phyloP scores from a whole-genome alignment of 228 moss, liverwort and hornwort genomes.

The Sphagnum magellanicum region DNA sequence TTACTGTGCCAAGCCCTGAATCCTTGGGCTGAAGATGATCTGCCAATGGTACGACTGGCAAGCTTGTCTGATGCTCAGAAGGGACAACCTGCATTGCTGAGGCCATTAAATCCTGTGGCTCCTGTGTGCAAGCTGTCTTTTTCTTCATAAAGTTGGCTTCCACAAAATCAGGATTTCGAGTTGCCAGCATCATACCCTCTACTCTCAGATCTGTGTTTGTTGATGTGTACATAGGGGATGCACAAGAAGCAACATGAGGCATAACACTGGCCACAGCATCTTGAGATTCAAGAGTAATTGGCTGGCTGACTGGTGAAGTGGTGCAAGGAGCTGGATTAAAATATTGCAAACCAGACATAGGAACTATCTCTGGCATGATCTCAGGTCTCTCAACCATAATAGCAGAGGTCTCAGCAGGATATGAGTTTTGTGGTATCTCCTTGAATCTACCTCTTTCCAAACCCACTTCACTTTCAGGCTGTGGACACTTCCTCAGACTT shows the following conservation, averaged over 20 bases:
- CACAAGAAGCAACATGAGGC: neutral
- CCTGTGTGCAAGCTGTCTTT: conserved; percentile 9
- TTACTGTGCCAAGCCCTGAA: conserved; percentile 2
- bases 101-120: conserved; percentile 15
- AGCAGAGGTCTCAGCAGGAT: too few species aligned
- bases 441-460: neutral
- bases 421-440: too few species aligned
- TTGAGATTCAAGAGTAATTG: conserved; percentile 4
- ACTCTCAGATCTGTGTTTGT: too few species aligned
- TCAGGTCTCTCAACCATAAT: too few species aligned
- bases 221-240: neutral
- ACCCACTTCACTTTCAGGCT: conserved; percentile 1
- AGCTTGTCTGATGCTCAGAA: conserved; percentile 5
- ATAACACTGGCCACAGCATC: neutral
- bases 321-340: neutral
- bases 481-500: conserved; percentile 1
- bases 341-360: too few species aligned
- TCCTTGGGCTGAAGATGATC: conserved; percentile 4
- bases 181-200: neutral
- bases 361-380: too few species aligned
- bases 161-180: neutral
- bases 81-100: neutral
- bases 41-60: neutral
- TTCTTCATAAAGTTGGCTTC: conserved; percentile 13
- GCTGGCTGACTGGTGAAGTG: conserved; percentile 9